These are phyloP conservation scores for Didymellaceae sp. DNA, from an alignment of 2,329 filamentous ascomycete genomes.

Conservation along the genomic window DNA sequence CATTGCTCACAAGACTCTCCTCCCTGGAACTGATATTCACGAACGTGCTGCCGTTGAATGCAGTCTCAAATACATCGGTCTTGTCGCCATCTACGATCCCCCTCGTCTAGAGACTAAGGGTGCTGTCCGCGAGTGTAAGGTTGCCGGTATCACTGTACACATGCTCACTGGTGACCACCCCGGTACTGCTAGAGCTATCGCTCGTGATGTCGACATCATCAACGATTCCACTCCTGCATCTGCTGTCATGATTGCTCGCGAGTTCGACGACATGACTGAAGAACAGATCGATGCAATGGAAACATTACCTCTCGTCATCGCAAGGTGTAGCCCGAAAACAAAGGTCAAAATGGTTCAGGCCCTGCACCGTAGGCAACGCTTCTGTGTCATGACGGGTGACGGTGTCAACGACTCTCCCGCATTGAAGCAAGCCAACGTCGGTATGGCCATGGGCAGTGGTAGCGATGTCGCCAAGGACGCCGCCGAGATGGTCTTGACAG, in stretches of 20 bases:
- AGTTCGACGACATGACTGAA: constrained; percentile 54
- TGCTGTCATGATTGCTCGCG: constrained; percentile 52
- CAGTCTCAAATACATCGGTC: constrained; percentile 75
- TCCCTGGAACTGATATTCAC: constrained; percentile 35
- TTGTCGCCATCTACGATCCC: constrained; percentile 86
- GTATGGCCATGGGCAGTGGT: constrained; percentile 52
- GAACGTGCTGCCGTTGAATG: constrained; percentile 69
- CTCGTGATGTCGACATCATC: constrained; percentile 55
- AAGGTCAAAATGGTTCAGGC: constrained; percentile 58
- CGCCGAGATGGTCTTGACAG: constrained; percentile 50
- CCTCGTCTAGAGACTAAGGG: constrained; percentile 79
- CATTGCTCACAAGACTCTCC: constrained; percentile 45
- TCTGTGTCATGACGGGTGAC: constrained; percentile 54
- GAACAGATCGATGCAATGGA: constrained; percentile 52
- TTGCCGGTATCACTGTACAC: constrained; percentile 57
- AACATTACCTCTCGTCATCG: constrained; percentile 53
- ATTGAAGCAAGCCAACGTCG: constrained; percentile 51
- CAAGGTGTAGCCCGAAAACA: constrained; percentile 55
- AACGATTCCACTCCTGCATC: constrained; percentile 32
- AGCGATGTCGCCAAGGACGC: constrained; percentile 51
- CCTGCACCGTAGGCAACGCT: constrained; percentile 46
- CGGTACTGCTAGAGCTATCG: constrained; percentile 55
- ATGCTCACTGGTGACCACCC: constrained; percentile 59
- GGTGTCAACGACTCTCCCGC: constrained; percentile 52
- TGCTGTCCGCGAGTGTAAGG: constrained; percentile 54